Evolutionary conservation across 2,329 filamentous ascomycete genomes (phyloP).

Genomic region (Ilyonectria robusta): DNA sequence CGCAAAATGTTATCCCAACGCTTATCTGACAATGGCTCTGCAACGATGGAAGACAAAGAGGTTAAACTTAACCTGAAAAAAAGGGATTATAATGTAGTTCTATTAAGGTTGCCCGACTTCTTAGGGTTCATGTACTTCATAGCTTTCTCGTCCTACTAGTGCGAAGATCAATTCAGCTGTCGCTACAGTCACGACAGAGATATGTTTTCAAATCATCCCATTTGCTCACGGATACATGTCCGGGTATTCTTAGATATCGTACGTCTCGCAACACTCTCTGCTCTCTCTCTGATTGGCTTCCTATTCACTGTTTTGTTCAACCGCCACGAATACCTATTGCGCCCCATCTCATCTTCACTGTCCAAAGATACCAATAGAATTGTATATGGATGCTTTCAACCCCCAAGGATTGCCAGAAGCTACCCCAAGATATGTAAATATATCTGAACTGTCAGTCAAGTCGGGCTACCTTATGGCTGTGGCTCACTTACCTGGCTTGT

Average conservation of each 20-base stretch:
- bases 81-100: too few relatives aligned
- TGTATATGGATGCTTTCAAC: slow-evolving; percentile 72
- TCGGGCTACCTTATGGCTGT: slow-evolving; percentile 5
- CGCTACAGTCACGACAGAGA: too few relatives aligned
- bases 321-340: neutral
- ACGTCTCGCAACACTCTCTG: too few relatives aligned
- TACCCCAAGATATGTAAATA: slow-evolving; percentile 77
- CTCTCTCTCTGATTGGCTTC: neutral
- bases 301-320: too few relatives aligned
- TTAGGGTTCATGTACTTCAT: too few relatives aligned
- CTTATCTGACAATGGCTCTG: too few relatives aligned
- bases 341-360: slow-evolving; percentile 7
- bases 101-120: too few relatives aligned
- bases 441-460: slow-evolving; percentile 63
- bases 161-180: too few relatives aligned
- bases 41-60: too few relatives aligned
- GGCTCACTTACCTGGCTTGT: slow-evolving; percentile 76
- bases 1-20: too few relatives aligned
- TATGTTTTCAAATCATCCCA: neutral
- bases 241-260: neutral
- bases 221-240: neutral
- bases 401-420: slow-evolving; percentile 72
- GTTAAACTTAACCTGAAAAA: too few relatives aligned
- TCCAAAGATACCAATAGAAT: slow-evolving; percentile 58
- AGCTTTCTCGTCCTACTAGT: too few relatives aligned